A percentile compares a stretch with the other conserved stretches of the same genome.
These are phyloP conservation scores for Themeda triandra DNA, from an alignment of 176 grass and related monocot species.

Conservation along the genomic window DNA sequence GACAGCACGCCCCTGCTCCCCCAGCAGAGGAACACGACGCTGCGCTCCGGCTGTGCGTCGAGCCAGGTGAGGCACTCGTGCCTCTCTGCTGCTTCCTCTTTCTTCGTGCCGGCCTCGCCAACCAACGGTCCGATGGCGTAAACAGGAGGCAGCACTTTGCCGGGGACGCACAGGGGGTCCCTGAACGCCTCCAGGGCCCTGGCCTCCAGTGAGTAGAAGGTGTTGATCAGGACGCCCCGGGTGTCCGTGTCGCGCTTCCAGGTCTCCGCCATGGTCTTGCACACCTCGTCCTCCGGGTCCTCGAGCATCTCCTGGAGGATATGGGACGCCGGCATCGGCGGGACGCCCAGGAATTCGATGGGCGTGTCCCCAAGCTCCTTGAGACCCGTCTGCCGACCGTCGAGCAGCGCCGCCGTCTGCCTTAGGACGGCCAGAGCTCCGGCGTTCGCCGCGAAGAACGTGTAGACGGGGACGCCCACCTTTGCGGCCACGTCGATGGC, in stretches of 20 bases:
- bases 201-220: slow-evolving; percentile 9
- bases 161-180: background rate
- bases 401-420: background rate
- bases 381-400: background rate
- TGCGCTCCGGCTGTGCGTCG: slow-evolving; percentile 36
- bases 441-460: slow-evolving; percentile 4
- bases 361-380: slow-evolving; percentile 20
- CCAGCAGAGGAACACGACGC: slow-evolving; percentile 53
- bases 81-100: background rate
- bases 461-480: slow-evolving; percentile 9
- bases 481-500: slow-evolving; percentile 22
- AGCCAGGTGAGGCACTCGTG: slow-evolving; percentile 42
- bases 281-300: slow-evolving; percentile 12
- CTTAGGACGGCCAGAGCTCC: background rate
- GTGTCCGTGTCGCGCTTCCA: slow-evolving; percentile 3
- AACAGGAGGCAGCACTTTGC: background rate
- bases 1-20: slow-evolving; percentile 19
- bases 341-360: background rate
- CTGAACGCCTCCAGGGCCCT: background rate
- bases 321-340: slow-evolving; percentile 18
- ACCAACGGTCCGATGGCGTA: slow-evolving; percentile 2
- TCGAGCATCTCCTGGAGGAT: background rate
- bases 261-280: background rate
- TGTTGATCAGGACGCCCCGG: background rate
- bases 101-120: background rate